Evolutionary conservation across 2,329 filamentous ascomycete genomes (phyloP).

Genomic region (Lecanicillium sp.): DNA sequence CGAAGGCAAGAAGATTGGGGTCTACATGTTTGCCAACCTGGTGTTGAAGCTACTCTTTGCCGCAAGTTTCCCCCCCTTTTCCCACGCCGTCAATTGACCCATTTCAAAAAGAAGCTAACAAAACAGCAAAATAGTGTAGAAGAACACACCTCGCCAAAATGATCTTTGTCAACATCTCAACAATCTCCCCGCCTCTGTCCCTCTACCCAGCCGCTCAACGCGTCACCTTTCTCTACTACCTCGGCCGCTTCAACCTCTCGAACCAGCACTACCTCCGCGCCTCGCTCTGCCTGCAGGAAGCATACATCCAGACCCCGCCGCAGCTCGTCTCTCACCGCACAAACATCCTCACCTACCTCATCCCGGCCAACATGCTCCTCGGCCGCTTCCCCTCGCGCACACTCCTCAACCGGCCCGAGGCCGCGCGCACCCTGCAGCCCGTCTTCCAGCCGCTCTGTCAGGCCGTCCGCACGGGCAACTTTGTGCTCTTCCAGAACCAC

Average conservation of each 20-base stretch:
- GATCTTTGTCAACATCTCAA: slow-evolving; percentile 81
- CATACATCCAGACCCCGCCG: slow-evolving; percentile 62
- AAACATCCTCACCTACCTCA: slow-evolving; percentile 74
- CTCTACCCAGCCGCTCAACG: slow-evolving; percentile 80
- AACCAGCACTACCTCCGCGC: slow-evolving; percentile 77
- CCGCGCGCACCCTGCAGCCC: slow-evolving; percentile 48
- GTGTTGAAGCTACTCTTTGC: slow-evolving; percentile 83
- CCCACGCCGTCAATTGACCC: no score
- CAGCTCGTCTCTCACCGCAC: slow-evolving; percentile 64
- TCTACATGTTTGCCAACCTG: slow-evolving; percentile 88
- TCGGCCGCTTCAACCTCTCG: slow-evolving; percentile 82
- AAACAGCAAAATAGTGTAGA: no score
- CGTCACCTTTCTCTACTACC: slow-evolving; percentile 89
- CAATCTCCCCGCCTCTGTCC: slow-evolving; percentile 70
- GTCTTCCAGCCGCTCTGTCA: slow-evolving; percentile 66
- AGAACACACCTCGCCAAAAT: slow-evolving; percentile 79
- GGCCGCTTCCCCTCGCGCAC: slow-evolving; percentile 67
- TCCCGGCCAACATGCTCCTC: slow-evolving; percentile 74
- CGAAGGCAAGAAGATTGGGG: slow-evolving; percentile 76
- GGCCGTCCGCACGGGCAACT: slow-evolving; percentile 66
- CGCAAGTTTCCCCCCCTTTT: slow-evolving; percentile 31
- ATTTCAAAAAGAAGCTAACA: no score
- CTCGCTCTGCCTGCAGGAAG: slow-evolving; percentile 63
- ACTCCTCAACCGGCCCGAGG: slow-evolving; percentile 64
- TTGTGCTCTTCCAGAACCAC: slow-evolving; percentile 63